Conservation (phyloP, 1,284 basidiomycete species). For the Xerocomus nothofagi region DNA sequence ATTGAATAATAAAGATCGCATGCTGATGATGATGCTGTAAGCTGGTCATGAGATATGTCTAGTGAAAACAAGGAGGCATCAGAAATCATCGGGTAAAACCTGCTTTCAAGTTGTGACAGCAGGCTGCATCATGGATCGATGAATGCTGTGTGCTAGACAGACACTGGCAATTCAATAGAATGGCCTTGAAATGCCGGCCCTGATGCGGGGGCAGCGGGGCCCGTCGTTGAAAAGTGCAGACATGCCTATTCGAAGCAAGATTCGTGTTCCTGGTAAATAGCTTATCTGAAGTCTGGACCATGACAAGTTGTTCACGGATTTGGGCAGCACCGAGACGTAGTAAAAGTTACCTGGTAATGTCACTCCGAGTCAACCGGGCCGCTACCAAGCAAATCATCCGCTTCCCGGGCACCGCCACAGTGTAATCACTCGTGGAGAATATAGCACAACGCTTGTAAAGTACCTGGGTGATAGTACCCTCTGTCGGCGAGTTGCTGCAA, state of each 20-base stretch:
- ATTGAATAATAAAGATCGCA: constrained; percentile 2
- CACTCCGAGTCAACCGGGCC: too few relatives aligned
- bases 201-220: not conserved
- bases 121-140: not conserved
- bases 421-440: not conserved
- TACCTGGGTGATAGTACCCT: not conserved
- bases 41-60: constrained; percentile 3
- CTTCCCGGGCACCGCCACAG: not conserved
- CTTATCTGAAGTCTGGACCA: not conserved
- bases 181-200: not conserved
- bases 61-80: not conserved
- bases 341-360: too few relatives aligned
- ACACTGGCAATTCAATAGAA: not conserved
- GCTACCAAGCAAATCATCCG: too few relatives aligned
- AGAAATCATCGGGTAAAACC: not conserved
- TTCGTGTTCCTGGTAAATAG: not conserved
- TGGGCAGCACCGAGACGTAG: not conserved
- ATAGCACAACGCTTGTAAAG: not conserved
- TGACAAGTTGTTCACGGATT: not conserved
- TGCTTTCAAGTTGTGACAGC: not conserved
- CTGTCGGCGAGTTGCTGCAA: not conserved
- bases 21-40: not conserved
- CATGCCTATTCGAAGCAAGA: not conserved
- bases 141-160: not conserved
- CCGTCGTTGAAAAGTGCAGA: not conserved